These are phyloP conservation scores for Fusarium haematococcum DNA, from an alignment of 2,329 filamentous ascomycete genomes.

Conservation along the genomic window DNA sequence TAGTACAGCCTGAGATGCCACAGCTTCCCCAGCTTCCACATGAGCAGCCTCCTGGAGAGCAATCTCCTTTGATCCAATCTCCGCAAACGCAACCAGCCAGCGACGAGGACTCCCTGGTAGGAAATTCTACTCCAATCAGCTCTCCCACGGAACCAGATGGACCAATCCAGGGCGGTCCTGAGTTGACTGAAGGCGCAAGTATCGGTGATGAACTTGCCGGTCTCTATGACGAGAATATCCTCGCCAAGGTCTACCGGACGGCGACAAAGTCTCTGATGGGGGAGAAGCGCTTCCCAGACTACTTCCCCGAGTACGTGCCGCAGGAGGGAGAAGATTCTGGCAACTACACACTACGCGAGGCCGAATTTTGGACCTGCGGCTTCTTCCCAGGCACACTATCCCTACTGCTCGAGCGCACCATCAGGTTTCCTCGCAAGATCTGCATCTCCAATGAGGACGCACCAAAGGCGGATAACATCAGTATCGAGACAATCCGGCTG, in stretches of 20 bases:
- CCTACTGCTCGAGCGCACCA: slow-evolving; percentile 48
- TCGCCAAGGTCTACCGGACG: slow-evolving; percentile 1
- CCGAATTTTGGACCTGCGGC: slow-evolving; percentile 57
- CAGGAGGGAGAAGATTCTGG: slow-evolving; percentile 43
- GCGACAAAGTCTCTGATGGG: neutral
- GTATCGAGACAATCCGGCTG: neutral
- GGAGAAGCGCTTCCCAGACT: neutral
- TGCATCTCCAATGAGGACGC: neutral
- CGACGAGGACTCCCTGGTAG: neutral
- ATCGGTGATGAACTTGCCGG: neutral
- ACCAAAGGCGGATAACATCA: neutral
- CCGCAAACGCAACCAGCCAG: neutral
- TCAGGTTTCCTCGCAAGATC: slow-evolving; percentile 43
- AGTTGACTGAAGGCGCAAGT: neutral
- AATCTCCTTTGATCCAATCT: neutral
- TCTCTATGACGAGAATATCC: slow-evolving; percentile 7
- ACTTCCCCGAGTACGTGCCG: slow-evolving; percentile 50
- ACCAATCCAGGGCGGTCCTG: neutral
- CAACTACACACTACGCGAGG: slow-evolving; percentile 45
- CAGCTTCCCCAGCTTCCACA: neutral
- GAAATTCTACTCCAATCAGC: neutral
- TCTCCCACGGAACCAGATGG: neutral
- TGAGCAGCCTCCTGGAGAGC: neutral
- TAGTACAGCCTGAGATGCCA: neutral
- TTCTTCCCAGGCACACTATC: slow-evolving; percentile 56